These are phyloP conservation scores for Beauveria sp. DNA, from an alignment of 2,329 filamentous ascomycete genomes.

Conservation along the genomic window DNA sequence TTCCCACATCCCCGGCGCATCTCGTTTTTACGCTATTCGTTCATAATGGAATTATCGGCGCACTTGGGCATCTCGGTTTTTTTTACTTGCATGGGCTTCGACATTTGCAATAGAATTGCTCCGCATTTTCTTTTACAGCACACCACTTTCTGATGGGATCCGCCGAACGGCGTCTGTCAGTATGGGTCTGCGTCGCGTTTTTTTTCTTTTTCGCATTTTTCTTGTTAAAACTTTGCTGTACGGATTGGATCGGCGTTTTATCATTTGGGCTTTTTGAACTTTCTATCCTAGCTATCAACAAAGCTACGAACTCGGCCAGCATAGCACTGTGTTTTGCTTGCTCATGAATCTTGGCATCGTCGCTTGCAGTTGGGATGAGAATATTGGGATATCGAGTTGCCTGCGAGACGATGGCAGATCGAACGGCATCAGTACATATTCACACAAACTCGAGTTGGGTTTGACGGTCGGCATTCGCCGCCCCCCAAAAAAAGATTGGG, in stretches of 20 bases:
- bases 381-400: not conserved
- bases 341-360: not conserved
- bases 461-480: slow-evolving; percentile 10
- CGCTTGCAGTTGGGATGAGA: not conserved
- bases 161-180: not conserved
- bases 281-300: not conserved
- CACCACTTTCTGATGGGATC: not conserved
- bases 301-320: not conserved
- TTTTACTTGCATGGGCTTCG: slow-evolving; percentile 17
- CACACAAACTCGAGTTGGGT: not conserved
- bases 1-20: not conserved
- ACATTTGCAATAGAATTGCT: slow-evolving; percentile 12
- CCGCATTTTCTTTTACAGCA: not conserved
- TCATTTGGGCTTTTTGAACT: not conserved
- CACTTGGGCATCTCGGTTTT: slow-evolving; percentile 14
- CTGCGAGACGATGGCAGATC: not conserved
- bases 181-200: not conserved
- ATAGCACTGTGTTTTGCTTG: not conserved
- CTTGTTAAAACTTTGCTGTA: not conserved
- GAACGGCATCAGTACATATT: slow-evolving; percentile 7
- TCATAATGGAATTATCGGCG: slow-evolving; percentile 29
- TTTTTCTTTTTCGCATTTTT: not conserved
- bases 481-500: slow-evolving; percentile 20
- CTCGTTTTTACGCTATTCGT: slow-evolving; percentile 19
- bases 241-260: slow-evolving; percentile 5